Conservation (phyloP, 305 asterid genomes). For the Fraxinus greggii region DNA sequence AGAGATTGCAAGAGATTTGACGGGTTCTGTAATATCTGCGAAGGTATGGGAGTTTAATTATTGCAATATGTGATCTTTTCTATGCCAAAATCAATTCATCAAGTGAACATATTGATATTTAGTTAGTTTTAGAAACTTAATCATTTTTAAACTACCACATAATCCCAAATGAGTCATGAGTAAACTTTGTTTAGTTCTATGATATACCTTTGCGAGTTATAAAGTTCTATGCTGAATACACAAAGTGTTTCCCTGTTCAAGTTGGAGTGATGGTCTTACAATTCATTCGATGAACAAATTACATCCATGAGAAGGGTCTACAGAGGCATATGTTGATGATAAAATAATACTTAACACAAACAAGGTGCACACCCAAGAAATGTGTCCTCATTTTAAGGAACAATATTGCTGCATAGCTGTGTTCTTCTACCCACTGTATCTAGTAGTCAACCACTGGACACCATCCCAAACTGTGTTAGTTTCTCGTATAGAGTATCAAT, state of each 20-base stretch:
- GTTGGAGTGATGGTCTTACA: not conserved
- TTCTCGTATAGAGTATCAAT: not conserved
- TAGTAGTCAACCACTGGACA: not conserved
- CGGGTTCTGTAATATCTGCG: conserved; percentile 65
- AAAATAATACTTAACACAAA: not conserved
- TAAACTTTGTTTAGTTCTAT: not conserved
- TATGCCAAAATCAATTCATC: not conserved
- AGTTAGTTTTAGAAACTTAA: not conserved
- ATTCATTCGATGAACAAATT: not conserved
- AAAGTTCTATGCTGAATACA: not conserved
- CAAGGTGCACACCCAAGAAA: not conserved
- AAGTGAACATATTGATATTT: not conserved
- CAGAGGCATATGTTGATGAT: not conserved
- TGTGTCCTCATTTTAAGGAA: not conserved
- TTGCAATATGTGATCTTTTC: not conserved
- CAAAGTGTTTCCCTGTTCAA: not conserved
- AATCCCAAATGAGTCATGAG: not conserved
- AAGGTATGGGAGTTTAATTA: conserved; percentile 52
- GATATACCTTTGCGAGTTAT: not conserved
- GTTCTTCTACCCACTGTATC: not conserved
- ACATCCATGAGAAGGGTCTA: not conserved
- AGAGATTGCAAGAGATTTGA: conserved; percentile 75
- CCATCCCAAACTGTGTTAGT: not conserved
- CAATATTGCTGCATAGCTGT: not conserved
- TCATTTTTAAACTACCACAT: not conserved